Percentiles rank a stretch among this genome's conserved stretches.
These are phyloP conservation scores for Euryodendron excelsum DNA, from an alignment of 148 eudicot genomes.

Conservation along the genomic window DNA sequence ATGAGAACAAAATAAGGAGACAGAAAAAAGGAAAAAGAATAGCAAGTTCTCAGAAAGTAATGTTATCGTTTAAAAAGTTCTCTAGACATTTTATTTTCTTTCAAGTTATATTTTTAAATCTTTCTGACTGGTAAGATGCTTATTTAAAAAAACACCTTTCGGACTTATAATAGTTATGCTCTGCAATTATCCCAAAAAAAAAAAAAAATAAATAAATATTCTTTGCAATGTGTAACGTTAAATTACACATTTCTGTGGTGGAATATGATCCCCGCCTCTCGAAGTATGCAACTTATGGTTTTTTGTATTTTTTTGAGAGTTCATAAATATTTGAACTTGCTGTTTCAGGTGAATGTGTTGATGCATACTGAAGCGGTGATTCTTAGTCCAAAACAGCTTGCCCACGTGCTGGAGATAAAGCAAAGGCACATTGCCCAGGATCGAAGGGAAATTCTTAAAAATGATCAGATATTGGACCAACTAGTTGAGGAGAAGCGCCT, in stretches of 20 bases:
- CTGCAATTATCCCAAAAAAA: too few species aligned
- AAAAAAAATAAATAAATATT: too few species aligned
- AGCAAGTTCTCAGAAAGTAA: too few species aligned
- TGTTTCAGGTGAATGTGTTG: slow-evolving; percentile 55
- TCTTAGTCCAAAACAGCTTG: slow-evolving; percentile 19
- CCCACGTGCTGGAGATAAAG: slow-evolving; percentile 34
- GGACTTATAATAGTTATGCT: neutral
- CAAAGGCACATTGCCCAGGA: slow-evolving; percentile 54
- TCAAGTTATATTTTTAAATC: neutral
- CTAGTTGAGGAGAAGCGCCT: slow-evolving; percentile 7
- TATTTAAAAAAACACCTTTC: too few species aligned
- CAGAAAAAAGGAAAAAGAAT: too few species aligned
- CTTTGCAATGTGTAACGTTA: neutral
- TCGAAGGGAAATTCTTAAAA: slow-evolving; percentile 38
- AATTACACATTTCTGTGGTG: too few species aligned
- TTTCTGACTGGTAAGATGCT: too few species aligned
- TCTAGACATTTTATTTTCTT: neutral
- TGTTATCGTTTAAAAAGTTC: neutral
- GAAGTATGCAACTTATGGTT: too few species aligned
- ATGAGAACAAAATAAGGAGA: too few species aligned
- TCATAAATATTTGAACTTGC: neutral
- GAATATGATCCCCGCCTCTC: too few species aligned
- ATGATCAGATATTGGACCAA: neutral
- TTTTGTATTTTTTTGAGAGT: neutral
- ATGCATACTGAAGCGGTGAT: slow-evolving; percentile 48